Evolutionary conservation across 805 yeast species (phyloP).

Genomic region (Starmera amethionina): DNA sequence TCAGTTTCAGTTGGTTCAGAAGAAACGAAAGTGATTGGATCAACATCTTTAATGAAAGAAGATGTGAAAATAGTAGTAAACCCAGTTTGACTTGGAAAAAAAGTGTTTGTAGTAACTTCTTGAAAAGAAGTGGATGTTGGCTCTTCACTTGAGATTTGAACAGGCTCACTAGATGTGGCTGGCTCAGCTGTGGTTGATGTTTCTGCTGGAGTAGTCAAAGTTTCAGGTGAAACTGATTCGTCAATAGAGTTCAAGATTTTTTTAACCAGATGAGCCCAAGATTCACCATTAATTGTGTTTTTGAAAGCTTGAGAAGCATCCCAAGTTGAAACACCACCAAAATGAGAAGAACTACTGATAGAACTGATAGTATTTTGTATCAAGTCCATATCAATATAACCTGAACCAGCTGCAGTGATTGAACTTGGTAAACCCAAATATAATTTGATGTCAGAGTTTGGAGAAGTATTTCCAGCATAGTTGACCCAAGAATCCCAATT

Average conservation of each 20-base stretch:
- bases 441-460: slow-evolving; percentile 60
- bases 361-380: slow-evolving; percentile 49
- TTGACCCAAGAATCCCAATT: slow-evolving; percentile 67
- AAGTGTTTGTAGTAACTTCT: slow-evolving; percentile 1
- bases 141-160: neutral
- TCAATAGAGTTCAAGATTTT: slow-evolving; percentile 23
- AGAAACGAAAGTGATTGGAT: neutral
- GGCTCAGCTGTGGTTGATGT: slow-evolving; percentile 1
- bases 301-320: slow-evolving; percentile 73
- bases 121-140: slow-evolving; percentile 3
- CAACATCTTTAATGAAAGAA: neutral
- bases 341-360: slow-evolving; percentile 56
- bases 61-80: neutral
- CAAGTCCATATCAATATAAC: slow-evolving; percentile 37
- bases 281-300: slow-evolving; percentile 31
- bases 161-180: neutral
- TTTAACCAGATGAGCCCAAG: slow-evolving; percentile 36
- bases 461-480: slow-evolving; percentile 47
- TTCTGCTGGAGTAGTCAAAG: neutral
- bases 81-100: neutral
- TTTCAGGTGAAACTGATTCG: slow-evolving; percentile 5
- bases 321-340: slow-evolving; percentile 91
- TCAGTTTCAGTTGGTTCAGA: neutral
- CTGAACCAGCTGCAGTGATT: slow-evolving; percentile 47
- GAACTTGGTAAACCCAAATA: slow-evolving; percentile 72